Base-by-base conservation (phyloP, 2,329 filamentous ascomycete species). In the Alternaria incomplexa region DNA sequence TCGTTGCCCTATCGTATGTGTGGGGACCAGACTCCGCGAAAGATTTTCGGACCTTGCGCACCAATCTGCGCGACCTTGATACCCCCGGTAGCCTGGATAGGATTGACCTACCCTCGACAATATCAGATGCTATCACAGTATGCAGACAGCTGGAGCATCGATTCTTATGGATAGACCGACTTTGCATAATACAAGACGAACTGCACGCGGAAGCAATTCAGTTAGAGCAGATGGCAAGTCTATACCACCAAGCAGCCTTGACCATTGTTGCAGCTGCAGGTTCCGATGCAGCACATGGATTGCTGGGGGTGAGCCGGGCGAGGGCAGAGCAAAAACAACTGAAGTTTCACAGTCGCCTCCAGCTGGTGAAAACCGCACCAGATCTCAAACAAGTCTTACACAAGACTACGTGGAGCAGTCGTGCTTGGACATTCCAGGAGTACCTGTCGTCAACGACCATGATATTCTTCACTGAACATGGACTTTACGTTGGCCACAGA, bases 351-450 rank as follows among this genome's bases (percentile, higher is more conserved):
- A 10, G 45, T 3, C 13, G 26, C 7, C 26, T 58, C n/a, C 15
- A 30, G 12, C 4, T 47, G 9, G 48, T 53, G 7, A n/a, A 54
- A 26, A 0, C 17, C 22, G 26, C 25, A 17, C 28, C 25, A 36
- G n/a, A 23, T 13, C 26, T 53, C 4, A 8, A 20, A 9, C 23
- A 3, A 8, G 23, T 17, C 25, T 20, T 53, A 6, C 6, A 4
- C 15, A 23, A 23, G 13, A 36, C 28, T 11, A 13, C 6, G 7
- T 59, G 48, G 56, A 32, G 13, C 6, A 10, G 30, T 5, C 48
- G 56, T 8, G 56, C n/a, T 13, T 59, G 61, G 61, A 63, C 63
- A n/a, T 63, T 54, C 22, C 63, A 66, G 45, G 63, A 66, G 20
- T 32, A 47, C 13, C 3, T 55, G 3, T 44, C 63, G 3, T 65